These are phyloP conservation scores for Xylariaceae sp. DNA, from an alignment of 2,329 filamentous ascomycete species.

Conservation along the genomic window DNA sequence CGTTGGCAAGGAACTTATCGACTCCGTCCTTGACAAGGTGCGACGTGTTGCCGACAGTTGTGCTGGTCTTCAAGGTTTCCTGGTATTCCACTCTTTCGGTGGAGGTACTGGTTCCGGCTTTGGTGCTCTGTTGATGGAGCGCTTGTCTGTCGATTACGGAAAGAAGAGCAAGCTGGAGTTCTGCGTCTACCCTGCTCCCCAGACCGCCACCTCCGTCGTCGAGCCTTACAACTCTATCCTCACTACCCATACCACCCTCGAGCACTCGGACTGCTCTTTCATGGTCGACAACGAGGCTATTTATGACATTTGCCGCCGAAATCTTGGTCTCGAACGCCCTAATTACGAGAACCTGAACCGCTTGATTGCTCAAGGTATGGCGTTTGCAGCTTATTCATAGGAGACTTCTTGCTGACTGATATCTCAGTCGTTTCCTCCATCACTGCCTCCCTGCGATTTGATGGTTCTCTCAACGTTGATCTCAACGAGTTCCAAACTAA, in stretches of 20 bases:
- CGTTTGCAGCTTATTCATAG: neutral
- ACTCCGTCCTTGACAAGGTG: conserved; percentile 96
- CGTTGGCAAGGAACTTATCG: conserved; percentile 98
- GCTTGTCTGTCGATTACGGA: conserved; percentile 96
- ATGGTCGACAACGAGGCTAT: conserved; percentile 99
- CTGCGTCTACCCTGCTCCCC: conserved; percentile 96
- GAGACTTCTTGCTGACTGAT: conserved; percentile 24
- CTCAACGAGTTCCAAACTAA: conserved; percentile 99
- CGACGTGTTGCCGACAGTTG: conserved; percentile 97
- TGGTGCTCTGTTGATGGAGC: conserved; percentile 97
- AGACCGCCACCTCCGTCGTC: conserved; percentile 94
- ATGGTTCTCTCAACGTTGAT: conserved; percentile 98
- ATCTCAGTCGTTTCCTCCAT: conserved; percentile 88
- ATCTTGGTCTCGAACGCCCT: conserved; percentile 93
- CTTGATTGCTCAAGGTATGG: conserved; percentile 88
- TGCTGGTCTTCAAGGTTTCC: conserved; percentile 95
- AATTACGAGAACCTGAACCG: conserved; percentile 99
- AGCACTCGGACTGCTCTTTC: conserved; percentile 99
- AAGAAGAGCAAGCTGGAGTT: conserved; percentile 99
- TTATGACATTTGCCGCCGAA: conserved; percentile 98
- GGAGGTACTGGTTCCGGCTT: conserved; percentile 98
- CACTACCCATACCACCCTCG: conserved; percentile 96
- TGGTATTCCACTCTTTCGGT: conserved; percentile 99
- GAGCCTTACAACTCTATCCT: conserved; percentile 99
- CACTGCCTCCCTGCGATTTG: conserved; percentile 96